Evolutionary conservation across 2,329 filamentous ascomycete genomes (phyloP), one percentile per base, ranked within the genome.

Genomic region (Lasiodiplodia sp.): DNA sequence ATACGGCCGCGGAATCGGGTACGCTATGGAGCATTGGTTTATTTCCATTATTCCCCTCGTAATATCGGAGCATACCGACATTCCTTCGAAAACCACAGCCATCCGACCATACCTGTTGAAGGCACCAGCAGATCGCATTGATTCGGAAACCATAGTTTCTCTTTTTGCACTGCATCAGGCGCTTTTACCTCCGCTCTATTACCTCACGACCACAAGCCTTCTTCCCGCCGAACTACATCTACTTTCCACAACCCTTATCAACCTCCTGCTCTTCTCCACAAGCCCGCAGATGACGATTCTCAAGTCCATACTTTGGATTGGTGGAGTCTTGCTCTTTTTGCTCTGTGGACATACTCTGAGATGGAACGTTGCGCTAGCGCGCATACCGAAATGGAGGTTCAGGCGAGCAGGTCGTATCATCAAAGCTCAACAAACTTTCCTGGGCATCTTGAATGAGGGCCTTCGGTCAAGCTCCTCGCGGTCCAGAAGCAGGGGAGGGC

Each of bases 361-460:
- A 73, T 96, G 93, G 92, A 94, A 92, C 56, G 91, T 98, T 66
- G 87, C 91, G 31, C 82, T 99, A 70, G 94, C 95, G 63, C 87
- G 95, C 68, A 92, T 98, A 21, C 96, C 96, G 2, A 93, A 89
- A 73, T 97, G 95, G 93, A 92, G 94, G 53, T 94, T 98, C 74
- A 87, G 89, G 73, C 88, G 89, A 67, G 81, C 85, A 14, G 82
- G 81, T 3, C 79, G 81, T 34, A 77, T 82, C 23, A 79, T 81
- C 44, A 78, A 77, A 71, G 79, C 81, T 63, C 78, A 77, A 23
- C 81, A 82, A 65, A 81, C 79, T 6, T 81, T 85, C 38, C 71
- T 84, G 8, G 77, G 82, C 66, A 75, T 78, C 0, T 72, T 84
- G 5, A 79, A 79, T 16, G 74, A 81, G 31, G 77, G 73, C 52